These are phyloP conservation scores for Elsinoe australis DNA, from an alignment of 2,329 filamentous ascomycete genomes.

Conservation along the genomic window DNA sequence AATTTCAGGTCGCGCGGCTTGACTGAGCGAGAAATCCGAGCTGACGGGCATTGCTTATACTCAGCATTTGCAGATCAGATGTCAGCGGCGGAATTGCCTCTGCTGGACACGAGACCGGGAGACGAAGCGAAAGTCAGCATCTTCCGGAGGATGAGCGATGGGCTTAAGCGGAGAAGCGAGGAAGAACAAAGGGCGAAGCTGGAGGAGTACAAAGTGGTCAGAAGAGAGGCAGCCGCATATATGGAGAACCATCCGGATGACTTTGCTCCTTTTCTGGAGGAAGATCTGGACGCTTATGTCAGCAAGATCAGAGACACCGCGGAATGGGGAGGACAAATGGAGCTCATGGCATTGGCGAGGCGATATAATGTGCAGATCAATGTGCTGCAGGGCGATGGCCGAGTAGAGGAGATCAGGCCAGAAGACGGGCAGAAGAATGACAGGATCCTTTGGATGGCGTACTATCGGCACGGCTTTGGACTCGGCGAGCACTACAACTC, in stretches of 20 bases:
- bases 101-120: conserved; percentile 41
- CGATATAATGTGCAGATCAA: conserved; percentile 73
- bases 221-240: conserved; percentile 66
- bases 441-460: conserved; percentile 77
- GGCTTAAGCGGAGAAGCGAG: conserved; percentile 17
- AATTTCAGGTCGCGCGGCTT: conserved; percentile 59
- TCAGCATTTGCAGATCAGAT: conserved; percentile 85
- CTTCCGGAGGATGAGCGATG: conserved; percentile 15
- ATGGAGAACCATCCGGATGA: conserved; percentile 68
- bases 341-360: conserved; percentile 75
- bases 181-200: conserved; percentile 18
- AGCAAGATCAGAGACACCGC: conserved; percentile 74
- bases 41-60: conserved; percentile 94
- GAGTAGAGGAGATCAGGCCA: conserved; percentile 65
- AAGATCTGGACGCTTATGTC: conserved; percentile 65
- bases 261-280: conserved; percentile 81
- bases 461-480: conserved; percentile 89
- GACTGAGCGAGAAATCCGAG: conserved; percentile 68
- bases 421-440: conserved; percentile 35
- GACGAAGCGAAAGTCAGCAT: conserved; percentile 18
- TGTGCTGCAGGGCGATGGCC: conserved; percentile 74
- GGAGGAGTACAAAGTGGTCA: conserved; percentile 55
- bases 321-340: conserved; percentile 93
- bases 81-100: conserved; percentile 36
- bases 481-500: conserved; percentile 98